Percentiles rank a stretch among this genome's conserved stretches.
phyloP scores from a whole-genome alignment of 768 basidiomycete species.

The Hydnum rufescens region DNA sequence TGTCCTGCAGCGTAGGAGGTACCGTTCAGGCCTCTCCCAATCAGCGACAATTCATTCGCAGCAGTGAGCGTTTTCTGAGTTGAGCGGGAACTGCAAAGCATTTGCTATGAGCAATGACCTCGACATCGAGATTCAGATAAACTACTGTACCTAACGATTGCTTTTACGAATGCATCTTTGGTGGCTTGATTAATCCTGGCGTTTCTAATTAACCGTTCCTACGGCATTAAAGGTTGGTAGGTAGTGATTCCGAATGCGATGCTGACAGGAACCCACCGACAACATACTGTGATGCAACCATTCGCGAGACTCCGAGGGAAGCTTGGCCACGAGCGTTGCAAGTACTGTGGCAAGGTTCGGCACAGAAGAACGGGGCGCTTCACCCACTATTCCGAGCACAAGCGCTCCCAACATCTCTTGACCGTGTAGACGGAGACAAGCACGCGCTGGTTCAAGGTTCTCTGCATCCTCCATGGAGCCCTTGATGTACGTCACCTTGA shows the following conservation, averaged over 20 bases:
- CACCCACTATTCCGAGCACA: constrained; percentile 61
- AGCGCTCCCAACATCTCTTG: constrained; percentile 49
- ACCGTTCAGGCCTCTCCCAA: constrained; percentile 68
- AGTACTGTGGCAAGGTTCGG: constrained; percentile 74
- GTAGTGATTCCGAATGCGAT: not conserved
- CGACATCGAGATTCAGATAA: not conserved
- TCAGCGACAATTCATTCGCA: constrained; percentile 68
- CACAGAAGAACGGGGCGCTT: constrained; percentile 64
- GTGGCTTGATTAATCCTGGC: constrained; percentile 54
- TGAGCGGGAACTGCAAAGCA: constrained; percentile 37
- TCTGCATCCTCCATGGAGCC: not conserved
- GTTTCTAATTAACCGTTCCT: constrained; percentile 42
- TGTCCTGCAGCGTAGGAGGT: constrained; percentile 18
- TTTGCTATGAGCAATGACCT: not conserved
- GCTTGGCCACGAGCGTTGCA: constrained; percentile 39
- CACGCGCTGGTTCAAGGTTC: not conserved
- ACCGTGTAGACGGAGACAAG: constrained; percentile 34
- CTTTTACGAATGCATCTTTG: constrained; percentile 61
- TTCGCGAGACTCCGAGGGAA: constrained; percentile 30
- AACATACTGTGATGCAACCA: constrained; percentile 30
- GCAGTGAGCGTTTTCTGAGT: constrained; percentile 60
- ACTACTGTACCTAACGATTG: constrained; percentile 37
- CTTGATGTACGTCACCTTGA: constrained; percentile 2
- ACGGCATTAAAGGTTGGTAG: not conserved
- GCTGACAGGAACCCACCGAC: constrained; percentile 23